Evolutionary conservation across 805 yeast genomes (phyloP), one percentile per base, ranked within the genome.

Genomic region (Cyberlindnera maritima): DNA sequence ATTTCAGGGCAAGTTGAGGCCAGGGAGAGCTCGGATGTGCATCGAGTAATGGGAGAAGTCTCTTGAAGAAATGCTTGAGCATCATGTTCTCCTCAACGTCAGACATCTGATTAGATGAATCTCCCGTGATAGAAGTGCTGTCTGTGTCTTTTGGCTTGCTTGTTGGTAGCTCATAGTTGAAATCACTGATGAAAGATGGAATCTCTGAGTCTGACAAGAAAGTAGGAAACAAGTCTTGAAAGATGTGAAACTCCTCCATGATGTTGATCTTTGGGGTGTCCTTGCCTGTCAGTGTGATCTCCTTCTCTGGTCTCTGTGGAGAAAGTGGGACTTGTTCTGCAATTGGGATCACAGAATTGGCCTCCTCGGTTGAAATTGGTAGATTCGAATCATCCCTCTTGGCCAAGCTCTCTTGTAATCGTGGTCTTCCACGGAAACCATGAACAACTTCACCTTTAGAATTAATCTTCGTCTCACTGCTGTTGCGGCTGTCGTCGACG

Each of bases 21-120:
- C 83, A 77, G 3, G 83, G 83, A 1, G 81, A 68, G 36, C 75
- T 74, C 0, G 83, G 84, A 56, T 79, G 83, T 0, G 81, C 81
- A 62, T 79, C 84, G 29, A 79, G 59, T 35, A 79, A 55, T 1
- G 80, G 81, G 6, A 79, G 60, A 32, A 79, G 63, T 48, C 76
- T 73, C 52, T 76, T 74, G 59, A 79, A 79, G 54, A 78, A 79
- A 58, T 79, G 83, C 50, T 72, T 74, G 48, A 79, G 55, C 71
- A 79, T 75, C 68, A 70, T 72, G 47, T 76, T 77, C 51, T 79
- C 84, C 47, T 79, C 81, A 21, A 70, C 59, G 37, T 71, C 68
- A 7, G 75, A 58, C 46, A 69, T 41, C 31, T 46, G 34, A 1
- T 17, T 25, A 18, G 43, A 18, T 4, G 35, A 13, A 14, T 18